Evolutionary conservation across 352 stramenopile genomes (phyloP).

Genomic region (Globisporangium acanthophoron): DNA sequence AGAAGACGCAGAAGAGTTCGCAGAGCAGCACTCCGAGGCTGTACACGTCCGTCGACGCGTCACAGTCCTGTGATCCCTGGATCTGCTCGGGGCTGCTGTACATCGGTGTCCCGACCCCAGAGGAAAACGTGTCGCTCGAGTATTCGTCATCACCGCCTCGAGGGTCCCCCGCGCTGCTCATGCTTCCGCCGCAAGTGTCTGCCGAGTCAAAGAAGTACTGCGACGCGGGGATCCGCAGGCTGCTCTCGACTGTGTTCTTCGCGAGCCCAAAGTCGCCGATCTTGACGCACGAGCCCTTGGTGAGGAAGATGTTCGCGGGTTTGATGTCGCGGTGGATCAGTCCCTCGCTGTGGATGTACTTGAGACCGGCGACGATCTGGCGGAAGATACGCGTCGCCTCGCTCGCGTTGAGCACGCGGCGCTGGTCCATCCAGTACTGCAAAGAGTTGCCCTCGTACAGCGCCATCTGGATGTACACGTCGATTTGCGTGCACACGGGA

Average conservation of each 20-base stretch:
- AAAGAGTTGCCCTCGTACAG: conserved; percentile 90
- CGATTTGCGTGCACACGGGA: conserved; percentile 62
- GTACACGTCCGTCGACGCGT: conserved; percentile 60
- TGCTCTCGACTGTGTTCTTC: conserved; percentile 61
- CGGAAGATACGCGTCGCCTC: conserved; percentile 70
- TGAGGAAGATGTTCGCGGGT: conserved; percentile 79
- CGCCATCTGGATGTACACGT: conserved; percentile 93
- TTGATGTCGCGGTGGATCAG: conserved; percentile 82
- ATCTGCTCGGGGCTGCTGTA: conserved; percentile 78
- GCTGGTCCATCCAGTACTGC: conserved; percentile 68
- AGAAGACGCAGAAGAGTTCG: conserved; percentile 70
- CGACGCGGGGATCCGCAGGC: conserved; percentile 43
- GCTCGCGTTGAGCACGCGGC: conserved; percentile 23
- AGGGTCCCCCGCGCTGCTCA: conserved; percentile 19
- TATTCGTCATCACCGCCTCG: conserved; percentile 1
- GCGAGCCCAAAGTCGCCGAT: conserved; percentile 82
- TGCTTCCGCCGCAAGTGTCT: conserved; percentile 13
- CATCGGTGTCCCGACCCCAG: conserved; percentile 58
- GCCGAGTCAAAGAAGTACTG: conserved; percentile 46
- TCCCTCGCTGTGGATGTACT: conserved; percentile 70
- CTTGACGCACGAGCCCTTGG: conserved; percentile 64
- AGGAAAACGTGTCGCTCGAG: conserved; percentile 45
- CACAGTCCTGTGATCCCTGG: conserved; percentile 28
- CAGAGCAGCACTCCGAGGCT: conserved; percentile 70
- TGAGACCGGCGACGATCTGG: conserved; percentile 66